Evolutionary conservation across 306 rosid genomes (phyloP).

Genomic region (Urtica urens): DNA sequence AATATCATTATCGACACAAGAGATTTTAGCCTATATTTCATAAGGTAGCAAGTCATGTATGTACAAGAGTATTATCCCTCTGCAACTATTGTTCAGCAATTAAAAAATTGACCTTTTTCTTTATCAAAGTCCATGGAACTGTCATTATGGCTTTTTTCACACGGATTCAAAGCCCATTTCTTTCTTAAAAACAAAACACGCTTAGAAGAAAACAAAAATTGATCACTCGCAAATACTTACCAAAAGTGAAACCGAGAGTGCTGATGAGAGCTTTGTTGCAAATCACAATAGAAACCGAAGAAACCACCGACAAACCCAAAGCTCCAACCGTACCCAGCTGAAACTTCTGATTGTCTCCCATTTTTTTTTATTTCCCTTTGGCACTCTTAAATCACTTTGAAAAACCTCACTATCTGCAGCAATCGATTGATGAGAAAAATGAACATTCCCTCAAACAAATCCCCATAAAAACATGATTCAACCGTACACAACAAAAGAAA

Average conservation of each 20-base stretch:
- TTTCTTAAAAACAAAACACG: background rate
- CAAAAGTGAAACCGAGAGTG: constrained; percentile 57
- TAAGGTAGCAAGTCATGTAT: no score
- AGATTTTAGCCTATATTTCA: no score
- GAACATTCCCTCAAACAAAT: background rate
- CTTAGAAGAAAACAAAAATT: background rate
- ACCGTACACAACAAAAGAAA: no score
- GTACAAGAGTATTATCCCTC: no score
- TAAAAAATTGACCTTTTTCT: no score
- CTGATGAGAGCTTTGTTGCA: constrained; percentile 74
- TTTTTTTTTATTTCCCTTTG: constrained; percentile 11
- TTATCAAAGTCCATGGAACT: no score
- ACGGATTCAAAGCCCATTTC: no score
- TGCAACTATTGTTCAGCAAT: no score
- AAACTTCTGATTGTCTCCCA: constrained; percentile 58
- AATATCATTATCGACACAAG: no score
- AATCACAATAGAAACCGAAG: constrained; percentile 76
- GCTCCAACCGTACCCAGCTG: constrained; percentile 80
- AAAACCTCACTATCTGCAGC: constrained; percentile 14
- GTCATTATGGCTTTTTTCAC: no score
- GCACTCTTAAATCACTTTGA: constrained; percentile 3
- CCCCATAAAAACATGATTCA: background rate
- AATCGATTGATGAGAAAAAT: constrained; percentile 12
- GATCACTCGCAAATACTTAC: constrained; percentile 22
- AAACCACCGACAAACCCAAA: constrained; percentile 64